These are phyloP conservation scores for Closterium sp. DNA, from an alignment of 139 green algal genomes.

Conservation along the genomic window DNA sequence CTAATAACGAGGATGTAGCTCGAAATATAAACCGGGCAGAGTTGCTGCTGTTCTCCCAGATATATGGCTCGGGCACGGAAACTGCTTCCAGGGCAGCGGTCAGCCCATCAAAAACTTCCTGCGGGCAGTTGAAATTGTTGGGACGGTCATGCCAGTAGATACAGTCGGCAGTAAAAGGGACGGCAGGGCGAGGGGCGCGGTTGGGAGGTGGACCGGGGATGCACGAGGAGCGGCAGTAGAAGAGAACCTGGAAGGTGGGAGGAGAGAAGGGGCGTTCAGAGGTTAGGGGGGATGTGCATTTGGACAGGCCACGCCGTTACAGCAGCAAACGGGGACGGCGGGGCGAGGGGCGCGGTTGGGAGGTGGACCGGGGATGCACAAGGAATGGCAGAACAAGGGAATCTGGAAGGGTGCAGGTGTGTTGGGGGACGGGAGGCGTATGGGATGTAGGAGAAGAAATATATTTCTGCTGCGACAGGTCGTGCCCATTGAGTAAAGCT, in stretches of 20 bases:
- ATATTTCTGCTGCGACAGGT: too few species aligned
- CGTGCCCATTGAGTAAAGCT: too few species aligned
- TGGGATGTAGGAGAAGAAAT: too few species aligned
- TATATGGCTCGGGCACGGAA: not conserved
- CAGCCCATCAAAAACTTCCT: not conserved
- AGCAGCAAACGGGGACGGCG: too few species aligned
- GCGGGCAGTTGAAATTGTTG: not conserved
- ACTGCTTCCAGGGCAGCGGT: not conserved
- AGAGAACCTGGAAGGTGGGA: not conserved
- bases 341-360: too few species aligned
- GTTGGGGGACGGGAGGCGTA: too few species aligned
- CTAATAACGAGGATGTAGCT: not conserved
- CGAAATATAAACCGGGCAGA: not conserved
- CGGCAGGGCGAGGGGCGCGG: not conserved
- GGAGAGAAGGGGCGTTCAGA: too few species aligned
- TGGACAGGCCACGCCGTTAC: too few species aligned
- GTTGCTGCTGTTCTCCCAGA: not conserved
- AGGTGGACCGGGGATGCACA: too few species aligned
- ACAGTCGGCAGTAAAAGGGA: not conserved
- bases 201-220: not conserved
- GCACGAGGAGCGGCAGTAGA: not conserved
- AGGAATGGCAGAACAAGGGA: too few species aligned
- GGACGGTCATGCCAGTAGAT: not conserved
- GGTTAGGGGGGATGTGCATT: too few species aligned
- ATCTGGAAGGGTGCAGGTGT: too few species aligned